phyloP scores from a whole-genome alignment of 129 eudicot species.

The Flaveria linearis region DNA sequence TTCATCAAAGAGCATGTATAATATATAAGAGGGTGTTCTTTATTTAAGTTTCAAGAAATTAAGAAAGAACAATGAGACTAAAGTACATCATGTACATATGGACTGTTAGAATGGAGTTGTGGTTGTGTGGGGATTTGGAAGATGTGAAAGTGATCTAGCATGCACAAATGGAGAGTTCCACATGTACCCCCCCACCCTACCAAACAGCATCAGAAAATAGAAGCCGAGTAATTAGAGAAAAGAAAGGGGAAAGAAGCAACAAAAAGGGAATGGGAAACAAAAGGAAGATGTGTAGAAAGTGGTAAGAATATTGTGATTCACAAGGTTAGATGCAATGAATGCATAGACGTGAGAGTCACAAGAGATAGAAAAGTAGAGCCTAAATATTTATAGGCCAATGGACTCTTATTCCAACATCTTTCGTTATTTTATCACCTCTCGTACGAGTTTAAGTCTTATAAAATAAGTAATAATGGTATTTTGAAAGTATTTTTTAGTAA shows the following conservation, averaged over 20 bases:
- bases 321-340: slow-evolving; percentile 3
- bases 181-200: slow-evolving; percentile 35
- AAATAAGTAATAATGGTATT: too few relatives aligned
- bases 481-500: too few relatives aligned
- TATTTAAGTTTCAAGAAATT: slow-evolving; percentile 5
- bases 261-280: slow-evolving; percentile 21
- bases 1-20: slow-evolving; percentile 46
- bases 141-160: slow-evolving; percentile 44
- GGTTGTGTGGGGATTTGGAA: slow-evolving; percentile 20
- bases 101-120: slow-evolving; percentile 14
- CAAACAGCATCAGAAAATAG: slow-evolving; percentile 33
- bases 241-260: not conserved
- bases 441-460: too few relatives aligned
- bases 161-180: slow-evolving; percentile 38
- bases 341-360: not conserved
- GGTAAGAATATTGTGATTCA: slow-evolving; percentile 24
- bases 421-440: too few relatives aligned
- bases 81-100: slow-evolving; percentile 18
- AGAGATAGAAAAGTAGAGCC: not conserved
- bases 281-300: slow-evolving; percentile 11
- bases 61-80: slow-evolving; percentile 16
- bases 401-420: too few relatives aligned
- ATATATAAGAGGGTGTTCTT: not conserved
- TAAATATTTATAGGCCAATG: too few relatives aligned
- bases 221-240: slow-evolving; percentile 20